Percentiles rank a stretch among this genome's conserved stretches.
phyloP scores from a whole-genome alignment of 2,329 filamentous ascomycete genomes.

The Arthroderma sp. region DNA sequence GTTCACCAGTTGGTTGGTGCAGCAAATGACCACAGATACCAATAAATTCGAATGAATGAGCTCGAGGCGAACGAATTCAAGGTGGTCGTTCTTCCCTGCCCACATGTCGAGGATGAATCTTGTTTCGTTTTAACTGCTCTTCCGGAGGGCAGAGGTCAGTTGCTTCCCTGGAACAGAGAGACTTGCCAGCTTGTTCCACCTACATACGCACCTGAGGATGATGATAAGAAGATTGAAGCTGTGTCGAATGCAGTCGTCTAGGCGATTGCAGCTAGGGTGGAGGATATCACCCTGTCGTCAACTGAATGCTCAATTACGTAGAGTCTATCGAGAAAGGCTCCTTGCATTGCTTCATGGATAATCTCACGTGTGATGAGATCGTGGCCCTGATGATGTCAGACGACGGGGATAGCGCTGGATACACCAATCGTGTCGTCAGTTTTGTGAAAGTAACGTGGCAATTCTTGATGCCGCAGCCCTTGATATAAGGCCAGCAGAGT shows the following conservation, averaged over 20 bases:
- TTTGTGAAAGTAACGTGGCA: no score
- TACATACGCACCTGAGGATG: neutral
- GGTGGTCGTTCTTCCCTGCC: neutral
- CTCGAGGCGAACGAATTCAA: neutral
- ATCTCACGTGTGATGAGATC: neutral
- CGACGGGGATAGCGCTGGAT: no score
- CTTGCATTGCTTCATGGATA: no score
- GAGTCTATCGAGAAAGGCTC: no score
- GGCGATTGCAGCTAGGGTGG: no score
- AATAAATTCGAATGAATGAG: neutral
- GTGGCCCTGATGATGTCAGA: neutral
- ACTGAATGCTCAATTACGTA: no score
- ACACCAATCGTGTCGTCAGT: no score
- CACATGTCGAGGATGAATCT: neutral
- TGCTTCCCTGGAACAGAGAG: neutral
- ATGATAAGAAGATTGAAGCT: no score
- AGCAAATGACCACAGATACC: neutral
- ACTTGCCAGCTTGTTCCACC: neutral
- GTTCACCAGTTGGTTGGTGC: neutral
- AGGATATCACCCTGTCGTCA: no score
- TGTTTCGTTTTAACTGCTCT: neutral
- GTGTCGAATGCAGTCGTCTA: no score
- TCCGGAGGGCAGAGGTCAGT: neutral
- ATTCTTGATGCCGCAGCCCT: no score
- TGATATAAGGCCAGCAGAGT: no score